Evolutionary conservation across 2,329 filamentous ascomycete genomes (phyloP), one percentile per base, ranked within the genome.

Genomic region (Apiospora kogelbergensis): DNA sequence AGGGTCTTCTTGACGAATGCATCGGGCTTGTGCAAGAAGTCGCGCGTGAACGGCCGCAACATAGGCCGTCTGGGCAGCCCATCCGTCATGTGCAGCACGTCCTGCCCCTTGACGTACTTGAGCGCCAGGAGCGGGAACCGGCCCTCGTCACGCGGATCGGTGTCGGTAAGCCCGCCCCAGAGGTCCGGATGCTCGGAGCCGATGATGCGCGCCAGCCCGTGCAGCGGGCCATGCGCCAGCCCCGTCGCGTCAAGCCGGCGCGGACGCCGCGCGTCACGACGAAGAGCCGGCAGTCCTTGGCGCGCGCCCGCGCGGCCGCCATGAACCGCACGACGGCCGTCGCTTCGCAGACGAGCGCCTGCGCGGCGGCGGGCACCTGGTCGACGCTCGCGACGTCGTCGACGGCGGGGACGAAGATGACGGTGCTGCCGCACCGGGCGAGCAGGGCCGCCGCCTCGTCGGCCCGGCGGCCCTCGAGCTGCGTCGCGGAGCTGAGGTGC

Each of bases 11-110:
- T 17, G 46, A 44, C 20, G 11, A 22, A 2, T 41, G 40, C 44
- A 20, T 33, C 24, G 15, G 65, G 10, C 40, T 42, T 42, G 26
- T 48, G 42, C 26, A 65, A 53, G 40, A 66, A 53, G 20, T 63
- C 45, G 15, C 41, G 44, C 13, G 53, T n/a, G 15, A 69, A 30
- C 13, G 65, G 68, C 60, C 45, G 65, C 13, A 68, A 64, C 26
- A 46, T 46, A n/a, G 76, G 76, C n/a, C 75, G 74, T 13, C 78
- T 73, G 1, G 80, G 71, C 4, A 83, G 63, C 1, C 79, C 79
- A 66, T 84, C 81, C n/a, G 73, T 70, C 17, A 83, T 75, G n/a
- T 77, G 76, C 57, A 84, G 73, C 2, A 83, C 72, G 67, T 82
- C 81, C 22, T 74, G 72, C 0, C 74, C 76, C 5, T 75, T 75